phyloP scores from a whole-genome alignment of 495 filamentous ascomycete species.

The Trichoderma parareesei region DNA sequence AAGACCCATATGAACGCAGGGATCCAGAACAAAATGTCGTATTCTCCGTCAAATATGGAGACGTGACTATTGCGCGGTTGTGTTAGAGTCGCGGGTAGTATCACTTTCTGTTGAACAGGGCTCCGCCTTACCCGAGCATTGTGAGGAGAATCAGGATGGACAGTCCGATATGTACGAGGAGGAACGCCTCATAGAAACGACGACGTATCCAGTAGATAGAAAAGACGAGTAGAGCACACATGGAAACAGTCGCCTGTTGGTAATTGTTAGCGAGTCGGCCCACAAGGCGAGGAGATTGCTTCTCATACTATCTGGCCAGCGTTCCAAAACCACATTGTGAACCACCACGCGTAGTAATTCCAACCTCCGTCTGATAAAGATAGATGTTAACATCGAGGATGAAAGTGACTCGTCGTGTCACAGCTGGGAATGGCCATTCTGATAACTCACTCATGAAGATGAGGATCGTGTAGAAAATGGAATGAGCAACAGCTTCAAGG shows the following conservation, averaged over 20 bases:
- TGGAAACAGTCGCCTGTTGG: conserved; percentile 36
- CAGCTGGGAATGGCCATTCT: too few species aligned
- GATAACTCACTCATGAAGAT: conserved; percentile 11
- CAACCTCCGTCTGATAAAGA: conserved; percentile 3
- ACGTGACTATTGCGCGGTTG: conserved; percentile 32
- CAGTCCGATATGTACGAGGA: conserved; percentile 28
- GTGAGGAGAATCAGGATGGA: conserved; percentile 27
- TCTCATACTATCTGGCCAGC: conserved; percentile 9
- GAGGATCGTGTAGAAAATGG: conserved; percentile 21
- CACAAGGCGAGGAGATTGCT: background rate
- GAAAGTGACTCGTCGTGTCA: background rate
- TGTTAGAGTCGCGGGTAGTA: conserved; percentile 4
- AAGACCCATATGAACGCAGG: conserved; percentile 42
- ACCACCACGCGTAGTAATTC: background rate
- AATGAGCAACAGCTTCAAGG: conserved; percentile 29
- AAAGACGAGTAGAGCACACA: conserved; percentile 36
- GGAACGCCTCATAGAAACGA: conserved; percentile 31
- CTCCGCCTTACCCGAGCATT: conserved; percentile 35
- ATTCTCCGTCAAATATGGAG: conserved; percentile 39
- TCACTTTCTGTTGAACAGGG: background rate
- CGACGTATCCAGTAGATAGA: conserved; percentile 34
- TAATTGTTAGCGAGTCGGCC: conserved; percentile 12
- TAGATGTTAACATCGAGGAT: background rate
- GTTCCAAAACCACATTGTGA: conserved; percentile 9
- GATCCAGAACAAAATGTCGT: conserved; percentile 47